A percentile compares a stretch with the other conserved stretches of the same genome.
Conservation (phyloP, 257 asterid species). For the Solanum corneliomulleri region DNA sequence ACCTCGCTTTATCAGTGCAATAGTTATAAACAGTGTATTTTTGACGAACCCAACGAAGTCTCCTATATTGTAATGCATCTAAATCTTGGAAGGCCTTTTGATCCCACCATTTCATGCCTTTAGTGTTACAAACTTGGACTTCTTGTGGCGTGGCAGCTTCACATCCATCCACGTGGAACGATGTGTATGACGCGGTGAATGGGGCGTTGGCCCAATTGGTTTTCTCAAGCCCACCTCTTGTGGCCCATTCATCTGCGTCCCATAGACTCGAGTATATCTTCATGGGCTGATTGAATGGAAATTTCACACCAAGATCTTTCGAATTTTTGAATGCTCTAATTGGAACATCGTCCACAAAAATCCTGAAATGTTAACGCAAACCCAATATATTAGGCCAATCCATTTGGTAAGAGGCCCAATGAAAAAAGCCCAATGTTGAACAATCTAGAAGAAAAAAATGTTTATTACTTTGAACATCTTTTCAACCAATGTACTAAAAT, state of each 20-base stretch:
- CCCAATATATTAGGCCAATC: neutral
- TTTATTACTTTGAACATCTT: neutral
- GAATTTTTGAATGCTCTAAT: conserved; percentile 24
- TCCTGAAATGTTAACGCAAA: neutral
- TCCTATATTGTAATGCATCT: conserved; percentile 18
- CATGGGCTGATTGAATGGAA: conserved; percentile 34
- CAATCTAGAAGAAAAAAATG: neutral
- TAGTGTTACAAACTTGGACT: conserved; percentile 17
- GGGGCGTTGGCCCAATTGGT: conserved; percentile 36
- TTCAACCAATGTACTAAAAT: neutral
- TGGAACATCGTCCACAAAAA: conserved; percentile 23
- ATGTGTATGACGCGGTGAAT: conserved; percentile 19
- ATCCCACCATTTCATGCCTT: conserved; percentile 32
- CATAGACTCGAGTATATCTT: conserved; percentile 29
- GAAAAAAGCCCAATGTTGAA: neutral
- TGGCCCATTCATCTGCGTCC: conserved; percentile 39
- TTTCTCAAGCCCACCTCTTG: conserved; percentile 31
- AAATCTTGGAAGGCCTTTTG: conserved; percentile 25
- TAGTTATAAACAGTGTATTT: conserved; percentile 29
- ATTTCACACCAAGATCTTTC: conserved; percentile 21
- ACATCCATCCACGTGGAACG: conserved; percentile 31
- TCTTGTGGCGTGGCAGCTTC: conserved; percentile 14
- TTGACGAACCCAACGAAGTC: conserved; percentile 20
- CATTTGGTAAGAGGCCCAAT: neutral
- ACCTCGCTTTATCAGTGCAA: conserved; percentile 18